Base-by-base conservation (phyloP, 2,329 filamentous ascomycete species). In the Penicillium griseofulvum region DNA sequence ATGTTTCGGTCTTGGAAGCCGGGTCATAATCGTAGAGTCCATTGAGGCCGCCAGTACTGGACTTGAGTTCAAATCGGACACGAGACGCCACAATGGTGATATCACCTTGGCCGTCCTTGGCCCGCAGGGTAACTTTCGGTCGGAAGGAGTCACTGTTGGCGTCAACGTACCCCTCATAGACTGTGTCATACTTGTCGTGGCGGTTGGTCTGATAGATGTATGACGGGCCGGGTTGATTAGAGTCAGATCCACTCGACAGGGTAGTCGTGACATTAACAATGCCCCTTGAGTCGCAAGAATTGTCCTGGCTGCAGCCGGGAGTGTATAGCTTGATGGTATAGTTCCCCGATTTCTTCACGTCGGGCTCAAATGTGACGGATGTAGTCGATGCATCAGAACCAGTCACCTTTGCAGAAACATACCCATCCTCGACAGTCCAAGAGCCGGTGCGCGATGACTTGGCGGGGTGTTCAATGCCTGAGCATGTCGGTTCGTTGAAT, bases 151-250 rank as follows among this genome's bases (percentile, higher is more conserved):
- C 78, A 10, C 84, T 87, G 50, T 83, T 86, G 51, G 87, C 86
- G 68, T 97, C 91, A 51, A 99, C 85, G 62, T 86, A 86, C 44
- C 92, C 94, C 62, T 87, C 88, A 74, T 91, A 96, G 55, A 99
- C 86, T 63, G 90, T 87, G 69, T 99, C 94, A 68, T 96, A 97
- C 74, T 99, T 99, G 78, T 97, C 93, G 71, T 87, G 95, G 70
- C 95, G 83, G 75, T 99, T 99, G 17, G 92, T 96, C 74, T 99
- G 94, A 70, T 83, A 95, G 8, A 97, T 77, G 0, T 83, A 81
- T 0, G 80, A 84, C 28, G 83, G 81, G 54, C 86, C 80, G 5
- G 83, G 78, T 59, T 65, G 76, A 63, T 64, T 73, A 68, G 53
- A 75, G 66, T 68, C 80, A 66, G 63, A 74, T 29, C 68, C 68